Conservation (phyloP, 2,329 filamentous ascomycete genomes). For the Clarireedia hainanense region DNA sequence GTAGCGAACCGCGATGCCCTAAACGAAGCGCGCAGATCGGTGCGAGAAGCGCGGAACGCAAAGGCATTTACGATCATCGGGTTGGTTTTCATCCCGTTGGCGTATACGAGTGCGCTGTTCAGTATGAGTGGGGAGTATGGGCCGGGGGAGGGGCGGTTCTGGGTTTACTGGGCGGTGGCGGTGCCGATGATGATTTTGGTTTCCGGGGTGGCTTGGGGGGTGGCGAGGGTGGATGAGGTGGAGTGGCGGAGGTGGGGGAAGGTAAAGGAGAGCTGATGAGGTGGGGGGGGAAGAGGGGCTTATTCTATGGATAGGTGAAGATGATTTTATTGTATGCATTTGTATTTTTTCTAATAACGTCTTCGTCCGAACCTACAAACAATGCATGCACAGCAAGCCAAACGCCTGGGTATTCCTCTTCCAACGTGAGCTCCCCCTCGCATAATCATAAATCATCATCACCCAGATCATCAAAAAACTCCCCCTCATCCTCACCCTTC, state of each 20-base stretch:
- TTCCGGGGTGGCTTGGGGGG: not conserved
- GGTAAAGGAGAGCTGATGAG: not conserved
- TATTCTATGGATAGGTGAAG: not conserved
- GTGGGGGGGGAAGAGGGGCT: not conserved
- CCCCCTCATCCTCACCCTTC: constrained; percentile 12
- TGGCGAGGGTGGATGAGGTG: not conserved
- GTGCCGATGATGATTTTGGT: not conserved
- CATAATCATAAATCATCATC: constrained; percentile 11
- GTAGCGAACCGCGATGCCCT: not conserved
- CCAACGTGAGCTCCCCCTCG: not conserved
- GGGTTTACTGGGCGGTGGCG: not conserved
- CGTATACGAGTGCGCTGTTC: not conserved
- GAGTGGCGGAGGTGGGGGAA: not conserved
- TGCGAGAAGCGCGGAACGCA: not conserved
- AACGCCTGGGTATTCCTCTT: not conserved
- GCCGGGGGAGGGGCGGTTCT: not conserved
- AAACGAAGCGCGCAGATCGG: not conserved
- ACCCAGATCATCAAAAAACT: constrained; percentile 18
- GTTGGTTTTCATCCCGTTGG: not conserved
- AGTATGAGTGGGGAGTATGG: constrained; percentile 4
- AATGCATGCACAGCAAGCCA: not conserved
- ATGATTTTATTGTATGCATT: not conserved
- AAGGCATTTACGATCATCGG: not conserved
- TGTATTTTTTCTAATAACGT: too few species aligned
- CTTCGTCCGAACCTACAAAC: too few species aligned